phyloP scores from a whole-genome alignment of 2,329 filamentous ascomycete species.

The Drechmeria coniospora region DNA sequence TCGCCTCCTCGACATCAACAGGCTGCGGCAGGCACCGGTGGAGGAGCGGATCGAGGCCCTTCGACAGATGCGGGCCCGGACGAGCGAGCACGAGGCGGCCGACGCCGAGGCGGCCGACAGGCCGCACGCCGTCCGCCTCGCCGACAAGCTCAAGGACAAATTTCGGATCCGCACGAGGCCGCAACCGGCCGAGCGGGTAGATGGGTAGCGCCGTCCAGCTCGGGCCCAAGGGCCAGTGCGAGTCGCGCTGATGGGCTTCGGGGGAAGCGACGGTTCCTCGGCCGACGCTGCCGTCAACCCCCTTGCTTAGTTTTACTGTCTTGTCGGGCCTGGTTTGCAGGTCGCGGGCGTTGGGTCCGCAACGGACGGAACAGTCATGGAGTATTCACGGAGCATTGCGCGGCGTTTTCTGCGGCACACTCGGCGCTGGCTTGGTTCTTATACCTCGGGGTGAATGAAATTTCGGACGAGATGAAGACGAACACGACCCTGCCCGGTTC shows the following conservation, averaged over 20 bases:
- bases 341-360: background rate
- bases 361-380: background rate
- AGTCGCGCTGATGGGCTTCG: background rate
- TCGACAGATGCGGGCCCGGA: slow-evolving; percentile 24
- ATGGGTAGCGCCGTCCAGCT: background rate
- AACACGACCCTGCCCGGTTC: slow-evolving; percentile 26
- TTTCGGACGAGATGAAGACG: slow-evolving; percentile 9
- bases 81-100: slow-evolving; percentile 8
- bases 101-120: slow-evolving; percentile 16
- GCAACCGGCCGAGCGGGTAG: slow-evolving; percentile 13
- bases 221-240: background rate
- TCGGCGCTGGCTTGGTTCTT: background rate
- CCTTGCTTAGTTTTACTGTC: background rate
- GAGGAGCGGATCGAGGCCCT: slow-evolving; percentile 48
- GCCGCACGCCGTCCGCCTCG: slow-evolving; percentile 26
- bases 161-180: slow-evolving; percentile 36
- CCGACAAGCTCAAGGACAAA: slow-evolving; percentile 34
- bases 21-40: slow-evolving; percentile 40
- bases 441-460: background rate
- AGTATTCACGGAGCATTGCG: slow-evolving; percentile 1
- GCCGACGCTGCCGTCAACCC: no score
- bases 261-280: background rate
- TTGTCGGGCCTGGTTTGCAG: background rate
- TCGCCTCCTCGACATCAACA: slow-evolving; percentile 39
- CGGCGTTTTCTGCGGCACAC: slow-evolving; percentile 2